These are phyloP conservation scores for Cornus controversa DNA, from an alignment of 148 eudicot genomes.

Conservation along the genomic window DNA sequence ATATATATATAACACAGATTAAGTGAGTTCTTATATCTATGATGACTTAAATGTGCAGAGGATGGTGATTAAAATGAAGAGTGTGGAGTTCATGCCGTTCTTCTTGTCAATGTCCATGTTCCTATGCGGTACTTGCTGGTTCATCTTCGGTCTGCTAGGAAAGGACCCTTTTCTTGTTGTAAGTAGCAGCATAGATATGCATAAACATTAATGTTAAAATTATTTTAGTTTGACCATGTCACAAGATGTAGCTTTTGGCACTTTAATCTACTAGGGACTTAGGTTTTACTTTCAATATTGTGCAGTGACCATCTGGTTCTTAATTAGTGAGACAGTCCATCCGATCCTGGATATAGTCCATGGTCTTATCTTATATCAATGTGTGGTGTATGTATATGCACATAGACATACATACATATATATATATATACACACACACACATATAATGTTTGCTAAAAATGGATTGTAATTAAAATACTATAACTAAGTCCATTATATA, in stretches of 20 bases:
- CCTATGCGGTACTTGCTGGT: constrained; percentile 89
- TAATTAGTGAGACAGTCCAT: too few species aligned
- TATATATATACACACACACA: too few species aligned
- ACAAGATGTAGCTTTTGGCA: neutral
- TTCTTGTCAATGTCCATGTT: constrained; percentile 74
- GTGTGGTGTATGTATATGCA: too few species aligned
- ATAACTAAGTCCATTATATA: neutral
- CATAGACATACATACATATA: too few species aligned
- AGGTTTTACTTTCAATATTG: too few species aligned
- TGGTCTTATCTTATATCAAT: too few species aligned
- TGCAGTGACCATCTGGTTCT: too few species aligned
- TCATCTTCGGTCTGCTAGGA: constrained; percentile 75
- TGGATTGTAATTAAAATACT: too few species aligned
- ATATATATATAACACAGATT: neutral
- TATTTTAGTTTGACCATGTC: neutral
- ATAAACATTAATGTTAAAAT: neutral
- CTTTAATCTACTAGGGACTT: neutral
- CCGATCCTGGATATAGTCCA: too few species aligned
- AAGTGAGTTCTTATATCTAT: neutral
- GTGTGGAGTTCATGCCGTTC: constrained; percentile 94
- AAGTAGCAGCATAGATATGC: constrained; percentile 25
- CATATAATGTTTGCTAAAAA: too few species aligned
- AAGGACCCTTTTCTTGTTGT: constrained; percentile 73
- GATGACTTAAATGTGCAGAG: constrained; percentile 40
- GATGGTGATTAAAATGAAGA: constrained; percentile 71